Evolutionary conservation across 805 yeast genomes (phyloP), one percentile per base, ranked within the genome.

Genomic region (Yarrowia hollandica): DNA sequence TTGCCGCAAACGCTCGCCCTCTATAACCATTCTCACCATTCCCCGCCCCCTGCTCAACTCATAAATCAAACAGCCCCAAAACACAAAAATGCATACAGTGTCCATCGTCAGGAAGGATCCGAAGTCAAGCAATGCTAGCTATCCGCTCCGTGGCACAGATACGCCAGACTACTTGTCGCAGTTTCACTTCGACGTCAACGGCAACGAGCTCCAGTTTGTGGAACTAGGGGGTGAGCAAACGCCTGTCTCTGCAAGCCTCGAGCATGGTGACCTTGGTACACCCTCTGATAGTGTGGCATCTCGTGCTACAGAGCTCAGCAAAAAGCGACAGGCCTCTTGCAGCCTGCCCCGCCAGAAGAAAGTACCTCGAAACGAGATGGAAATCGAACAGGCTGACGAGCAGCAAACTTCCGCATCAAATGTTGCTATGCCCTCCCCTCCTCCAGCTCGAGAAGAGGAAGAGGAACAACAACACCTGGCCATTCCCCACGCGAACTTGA

Each of bases 401-500:
- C 55, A 48, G 15, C 55, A 48, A 15, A 48, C 55, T 7, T 48
- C 55, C 28, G 39, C 55, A 31, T 52, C 58, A 18, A 52, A 52
- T 25, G 58, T 52, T 26, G 58, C 58, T 35, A 52, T 52, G 58
- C 58, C 58, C 1, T 52, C 58, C 15, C 58, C 58, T 19, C 58
- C 58, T 4, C 58, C 58, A 3, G 58, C 58, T 14, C 44, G 44
- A 14, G 58, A 52, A n/a, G 58, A 52, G 21, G 58, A 52, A 12
- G 58, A 52, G 9, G 58, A 35, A 12, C 58, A 34, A n/a, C 55
- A 48, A 15, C 38, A 48, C 15, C 55, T 31, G 7, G 21, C 44
- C 12, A 11, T 19, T 9, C 44, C 58, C 12, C 44, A 52, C 18
- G 58, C 44, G 4, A n/a, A 89, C 72, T 26, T 81, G 80, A 5